A percentile compares a stretch with the other conserved stretches of the same genome.
Conservation (phyloP, 805 yeast species). For the Yamadazyma olivae region DNA sequence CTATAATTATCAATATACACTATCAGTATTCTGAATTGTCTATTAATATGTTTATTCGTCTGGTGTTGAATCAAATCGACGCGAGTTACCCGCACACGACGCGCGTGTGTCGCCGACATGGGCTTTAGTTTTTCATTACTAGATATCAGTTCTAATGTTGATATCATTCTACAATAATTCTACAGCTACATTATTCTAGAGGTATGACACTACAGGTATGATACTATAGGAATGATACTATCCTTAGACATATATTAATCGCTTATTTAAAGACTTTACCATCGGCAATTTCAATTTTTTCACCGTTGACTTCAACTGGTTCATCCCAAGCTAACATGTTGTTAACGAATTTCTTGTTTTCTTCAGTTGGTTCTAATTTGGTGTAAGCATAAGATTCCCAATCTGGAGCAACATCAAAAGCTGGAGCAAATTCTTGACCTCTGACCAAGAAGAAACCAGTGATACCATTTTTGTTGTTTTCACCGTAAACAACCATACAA, state of each 20-base stretch:
- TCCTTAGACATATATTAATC: not conserved
- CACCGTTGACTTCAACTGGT: constrained; percentile 81
- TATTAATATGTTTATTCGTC: too few species aligned
- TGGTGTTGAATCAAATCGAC: too few species aligned
- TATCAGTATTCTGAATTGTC: too few species aligned
- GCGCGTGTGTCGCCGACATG: too few species aligned
- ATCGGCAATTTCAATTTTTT: constrained; percentile 83
- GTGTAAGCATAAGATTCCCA: constrained; percentile 91
- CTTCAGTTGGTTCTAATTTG: constrained; percentile 76
- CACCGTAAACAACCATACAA: constrained; percentile 92
- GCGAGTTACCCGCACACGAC: not conserved
- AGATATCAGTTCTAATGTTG: too few species aligned
- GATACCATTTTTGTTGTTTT: constrained; percentile 97
- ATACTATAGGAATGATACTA: too few species aligned
- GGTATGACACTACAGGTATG: too few species aligned
- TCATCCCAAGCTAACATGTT: constrained; percentile 99
- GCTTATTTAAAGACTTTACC: constrained; percentile 94
- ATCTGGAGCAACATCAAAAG: constrained; percentile 98
- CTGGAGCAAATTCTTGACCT: constrained; percentile 89
- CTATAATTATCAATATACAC: too few species aligned
- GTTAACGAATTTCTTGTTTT: constrained; percentile 73
- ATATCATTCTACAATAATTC: too few species aligned
- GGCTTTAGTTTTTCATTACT: too few species aligned
- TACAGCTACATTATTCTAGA: too few species aligned
- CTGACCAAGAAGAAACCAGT: constrained; percentile 92